Evolutionary conservation across 768 basidiomycete genomes (phyloP).

Genomic region (Xerocomus potaroensis): DNA sequence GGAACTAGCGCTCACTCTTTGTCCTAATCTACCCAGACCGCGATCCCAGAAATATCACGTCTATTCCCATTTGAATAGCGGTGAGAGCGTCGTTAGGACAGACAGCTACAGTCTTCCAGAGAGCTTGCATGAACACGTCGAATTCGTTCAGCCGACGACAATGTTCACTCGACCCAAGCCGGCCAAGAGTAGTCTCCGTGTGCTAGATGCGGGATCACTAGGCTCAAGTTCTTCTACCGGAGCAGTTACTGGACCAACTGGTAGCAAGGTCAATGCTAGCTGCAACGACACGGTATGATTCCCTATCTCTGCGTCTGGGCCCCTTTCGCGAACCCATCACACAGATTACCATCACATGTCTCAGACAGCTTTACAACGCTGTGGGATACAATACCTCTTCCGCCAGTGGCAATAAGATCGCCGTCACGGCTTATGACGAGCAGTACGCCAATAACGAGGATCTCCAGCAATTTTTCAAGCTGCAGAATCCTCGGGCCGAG

Average conservation of each 20-base stretch:
- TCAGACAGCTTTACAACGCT: too few species aligned
- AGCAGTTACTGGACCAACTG: slow-evolving; percentile 29
- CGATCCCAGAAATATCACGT: slow-evolving; percentile 52
- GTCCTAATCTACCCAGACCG: neutral
- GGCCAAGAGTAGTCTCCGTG: slow-evolving; percentile 40
- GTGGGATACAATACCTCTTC: slow-evolving; percentile 42
- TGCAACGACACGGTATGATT: slow-evolving; percentile 38
- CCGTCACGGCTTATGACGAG: slow-evolving; percentile 51
- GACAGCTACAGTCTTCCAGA: slow-evolving; percentile 64
- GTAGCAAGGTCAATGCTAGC: slow-evolving; percentile 40
- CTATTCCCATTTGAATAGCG: slow-evolving; percentile 52
- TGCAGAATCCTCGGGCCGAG: slow-evolving; percentile 45
- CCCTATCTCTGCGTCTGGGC: neutral
- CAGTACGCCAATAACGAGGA: slow-evolving; percentile 53
- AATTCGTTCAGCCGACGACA: slow-evolving; percentile 70
- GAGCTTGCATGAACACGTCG: slow-evolving; percentile 54
- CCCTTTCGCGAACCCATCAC: neutral
- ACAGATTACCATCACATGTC: slow-evolving; percentile 51
- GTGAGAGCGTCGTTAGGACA: slow-evolving; percentile 59
- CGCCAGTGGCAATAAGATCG: slow-evolving; percentile 46
- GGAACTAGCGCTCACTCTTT: slow-evolving; percentile 9
- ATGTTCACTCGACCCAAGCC: slow-evolving; percentile 51
- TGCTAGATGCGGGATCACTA: slow-evolving; percentile 13
- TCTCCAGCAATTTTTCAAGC: slow-evolving; percentile 46
- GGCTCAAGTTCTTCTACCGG: slow-evolving; percentile 3